A percentile compares a stretch with the other conserved stretches of the same genome.
Conservation (phyloP, 208 protist genomes). For the Acanthamoeba triangularis region DNA sequence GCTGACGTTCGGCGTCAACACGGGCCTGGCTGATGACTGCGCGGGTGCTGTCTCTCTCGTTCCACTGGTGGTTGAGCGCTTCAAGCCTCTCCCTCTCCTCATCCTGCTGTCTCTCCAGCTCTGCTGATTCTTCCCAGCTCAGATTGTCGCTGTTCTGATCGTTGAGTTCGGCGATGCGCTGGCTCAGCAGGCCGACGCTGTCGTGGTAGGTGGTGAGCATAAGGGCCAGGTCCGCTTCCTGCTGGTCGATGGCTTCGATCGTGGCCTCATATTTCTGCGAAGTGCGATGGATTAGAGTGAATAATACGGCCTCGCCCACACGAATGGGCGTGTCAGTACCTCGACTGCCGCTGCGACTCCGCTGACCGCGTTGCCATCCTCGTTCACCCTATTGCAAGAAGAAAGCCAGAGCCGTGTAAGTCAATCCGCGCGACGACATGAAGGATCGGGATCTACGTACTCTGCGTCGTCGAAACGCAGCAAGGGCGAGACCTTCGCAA, state of each 20-base stretch:
- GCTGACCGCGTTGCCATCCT: background rate
- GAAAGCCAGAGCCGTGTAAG: no score
- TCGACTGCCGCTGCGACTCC: background rate
- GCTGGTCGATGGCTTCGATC: background rate
- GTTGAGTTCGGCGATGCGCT: conserved; percentile 24
- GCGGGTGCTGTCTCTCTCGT: conserved; percentile 17
- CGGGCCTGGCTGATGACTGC: background rate
- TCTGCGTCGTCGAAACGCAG: background rate
- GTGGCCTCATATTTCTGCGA: background rate
- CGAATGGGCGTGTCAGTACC: background rate
- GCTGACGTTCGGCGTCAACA: background rate
- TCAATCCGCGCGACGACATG: background rate
- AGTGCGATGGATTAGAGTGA: background rate
- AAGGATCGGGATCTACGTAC: background rate
- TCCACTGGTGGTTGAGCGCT: background rate
- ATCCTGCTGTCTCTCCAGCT: conserved; percentile 22
- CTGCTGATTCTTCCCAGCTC: conserved; percentile 46
- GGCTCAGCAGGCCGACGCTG: background rate
- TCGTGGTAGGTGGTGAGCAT: conserved; percentile 41
- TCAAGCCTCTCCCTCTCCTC: conserved; percentile 22
- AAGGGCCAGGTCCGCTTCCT: background rate
- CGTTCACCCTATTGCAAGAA: background rate
- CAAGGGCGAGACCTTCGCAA: background rate
- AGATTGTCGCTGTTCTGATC: conserved; percentile 48
- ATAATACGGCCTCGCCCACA: no score